Evolutionary conservation across 2,329 filamentous ascomycete genomes (phyloP), one percentile per base, ranked within the genome.

Genomic region (Huntiella moniliformis): DNA sequence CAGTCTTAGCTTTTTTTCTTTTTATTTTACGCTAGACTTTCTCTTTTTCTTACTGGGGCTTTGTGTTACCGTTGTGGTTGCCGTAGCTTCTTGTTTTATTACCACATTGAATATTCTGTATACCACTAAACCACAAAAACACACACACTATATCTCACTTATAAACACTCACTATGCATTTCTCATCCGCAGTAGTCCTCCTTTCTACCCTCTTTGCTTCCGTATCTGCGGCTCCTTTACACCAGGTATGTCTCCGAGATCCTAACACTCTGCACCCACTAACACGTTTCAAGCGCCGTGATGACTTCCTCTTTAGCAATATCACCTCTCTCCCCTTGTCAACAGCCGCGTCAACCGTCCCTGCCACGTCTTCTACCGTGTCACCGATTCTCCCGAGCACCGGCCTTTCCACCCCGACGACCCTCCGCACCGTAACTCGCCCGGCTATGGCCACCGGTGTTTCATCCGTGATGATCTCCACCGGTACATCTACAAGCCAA

Each of bases 61-160:
- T 40, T n/a, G 22, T 10, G 36, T 39, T 18, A 6, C 13, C 15
- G 5, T 41, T 15, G 7, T 13, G 16, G 28, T 33, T 16, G 36
- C 5, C 22, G n/a, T 35, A 15, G n/a, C 17, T 28, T 43, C 28
- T 38, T 18, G 10, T 38, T 17, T 37, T 32, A 32, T 47, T 35
- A 38, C 36, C 42, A 44, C 38, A 45, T 45, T 45, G 47, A 42
- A 38, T 34, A 45, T 45, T 49, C 42, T 35, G 38, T 35, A 41
- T 32, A 41, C n/a, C 13, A 13, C 4, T 17, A 38, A 42, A 17
- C 18, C 35, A 47, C 36, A 38, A 42, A 42, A 5, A 4, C 15
- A 47, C 6, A 37, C 22, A n/a, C 11, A 31, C 5, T 5, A 38
- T 5, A 15, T 40, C 28, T 17, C n/a, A 11, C 13, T 38, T 40